Conservation (phyloP, 1,284 basidiomycete genomes). For the Puccinia brachypodii region DNA sequence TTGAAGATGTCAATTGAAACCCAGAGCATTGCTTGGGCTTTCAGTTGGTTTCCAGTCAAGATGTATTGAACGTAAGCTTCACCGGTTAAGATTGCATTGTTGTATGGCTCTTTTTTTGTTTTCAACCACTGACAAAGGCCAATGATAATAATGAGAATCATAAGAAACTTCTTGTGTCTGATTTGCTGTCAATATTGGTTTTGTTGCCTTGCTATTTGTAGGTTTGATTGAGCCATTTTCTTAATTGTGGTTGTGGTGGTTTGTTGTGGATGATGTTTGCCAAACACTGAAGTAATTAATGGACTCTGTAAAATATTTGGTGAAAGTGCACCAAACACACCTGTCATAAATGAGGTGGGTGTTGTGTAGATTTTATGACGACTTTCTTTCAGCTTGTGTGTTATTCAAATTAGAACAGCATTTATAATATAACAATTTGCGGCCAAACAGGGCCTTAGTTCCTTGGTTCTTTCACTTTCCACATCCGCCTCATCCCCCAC, state of each 20-base stretch:
- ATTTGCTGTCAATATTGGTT: neutral
- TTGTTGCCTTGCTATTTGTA: neutral
- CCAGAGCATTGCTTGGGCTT: slow-evolving; percentile 2
- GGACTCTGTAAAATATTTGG: too few relatives aligned
- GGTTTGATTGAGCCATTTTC: neutral
- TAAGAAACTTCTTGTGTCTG: neutral
- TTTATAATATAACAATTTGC: too few relatives aligned
- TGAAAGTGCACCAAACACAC: neutral
- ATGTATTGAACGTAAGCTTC: neutral
- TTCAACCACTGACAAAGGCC: neutral
- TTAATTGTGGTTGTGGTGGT: neutral
- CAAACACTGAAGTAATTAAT: neutral
- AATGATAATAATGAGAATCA: neutral
- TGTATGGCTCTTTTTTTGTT: neutral
- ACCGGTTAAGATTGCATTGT: neutral
- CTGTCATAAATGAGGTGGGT: neutral
- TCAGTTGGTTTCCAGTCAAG: neutral
- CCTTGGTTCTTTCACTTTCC: too few relatives aligned
- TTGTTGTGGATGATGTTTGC: neutral
- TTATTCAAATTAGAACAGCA: too few relatives aligned
- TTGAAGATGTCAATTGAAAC: neutral
- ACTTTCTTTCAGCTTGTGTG: neutral
- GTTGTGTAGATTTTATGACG: neutral
- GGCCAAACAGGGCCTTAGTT: too few relatives aligned
- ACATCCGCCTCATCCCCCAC: too few relatives aligned